phyloP scores from a whole-genome alignment of 352 stramenopile genomes.

The Phytophthora lateralis region DNA sequence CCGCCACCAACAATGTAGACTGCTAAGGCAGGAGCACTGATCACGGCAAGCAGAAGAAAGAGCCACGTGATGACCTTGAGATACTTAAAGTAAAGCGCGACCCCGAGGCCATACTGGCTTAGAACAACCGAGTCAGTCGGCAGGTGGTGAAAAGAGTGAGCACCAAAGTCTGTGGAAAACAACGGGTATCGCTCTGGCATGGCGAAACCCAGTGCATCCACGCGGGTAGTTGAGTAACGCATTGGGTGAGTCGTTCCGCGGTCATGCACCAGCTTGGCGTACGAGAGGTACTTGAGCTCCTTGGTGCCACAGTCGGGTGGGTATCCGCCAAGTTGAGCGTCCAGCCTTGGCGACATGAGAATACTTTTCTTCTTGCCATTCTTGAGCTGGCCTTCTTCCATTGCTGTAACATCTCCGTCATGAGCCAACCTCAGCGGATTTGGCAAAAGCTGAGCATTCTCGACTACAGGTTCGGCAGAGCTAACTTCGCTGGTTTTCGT shows the following conservation, averaged over 20 bases:
- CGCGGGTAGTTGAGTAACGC: slow-evolving; percentile 62
- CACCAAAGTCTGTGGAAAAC: slow-evolving; percentile 74
- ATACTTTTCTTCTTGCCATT: slow-evolving; percentile 16
- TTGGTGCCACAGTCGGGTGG: slow-evolving; percentile 77
- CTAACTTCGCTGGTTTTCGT: slow-evolving; percentile 36
- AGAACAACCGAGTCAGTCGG: slow-evolving; percentile 78
- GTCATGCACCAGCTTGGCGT: slow-evolving; percentile 75
- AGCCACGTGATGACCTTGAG: slow-evolving; percentile 87
- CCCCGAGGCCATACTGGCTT: slow-evolving; percentile 78
- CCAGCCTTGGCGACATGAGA: slow-evolving; percentile 47
- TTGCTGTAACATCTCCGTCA: slow-evolving; percentile 17
- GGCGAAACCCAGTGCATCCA: slow-evolving; percentile 60
- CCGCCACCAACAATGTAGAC: slow-evolving; percentile 76
- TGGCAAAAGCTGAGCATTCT: slow-evolving; percentile 19
- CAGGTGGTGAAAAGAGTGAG: slow-evolving; percentile 73
- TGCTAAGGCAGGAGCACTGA: slow-evolving; percentile 62
- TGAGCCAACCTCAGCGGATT: not conserved
- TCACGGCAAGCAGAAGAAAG: slow-evolving; percentile 74
- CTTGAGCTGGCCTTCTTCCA: slow-evolving; percentile 29
- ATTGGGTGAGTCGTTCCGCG: slow-evolving; percentile 76
- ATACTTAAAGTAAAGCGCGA: slow-evolving; percentile 88
- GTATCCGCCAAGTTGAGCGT: slow-evolving; percentile 74
- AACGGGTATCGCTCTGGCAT: slow-evolving; percentile 63
- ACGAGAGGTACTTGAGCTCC: slow-evolving; percentile 80
- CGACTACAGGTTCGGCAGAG: slow-evolving; percentile 22